Evolutionary conservation across 805 yeast species (phyloP).

Genomic region (Saccharomycopsis fibuligera): DNA sequence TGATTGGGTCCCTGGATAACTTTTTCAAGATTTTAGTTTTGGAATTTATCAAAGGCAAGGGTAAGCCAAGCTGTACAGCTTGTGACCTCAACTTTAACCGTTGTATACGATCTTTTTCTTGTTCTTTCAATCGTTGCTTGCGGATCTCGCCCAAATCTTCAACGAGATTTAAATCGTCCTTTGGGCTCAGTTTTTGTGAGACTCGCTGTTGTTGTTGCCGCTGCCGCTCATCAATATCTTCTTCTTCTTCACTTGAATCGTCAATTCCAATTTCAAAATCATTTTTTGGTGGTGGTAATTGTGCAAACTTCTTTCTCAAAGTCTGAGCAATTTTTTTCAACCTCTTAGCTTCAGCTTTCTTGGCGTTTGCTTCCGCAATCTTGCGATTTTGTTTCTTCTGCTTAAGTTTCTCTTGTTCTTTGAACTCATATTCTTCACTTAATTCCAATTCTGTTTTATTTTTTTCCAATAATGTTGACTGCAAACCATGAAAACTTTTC

Average conservation of each 20-base stretch:
- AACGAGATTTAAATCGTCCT: too few relatives aligned
- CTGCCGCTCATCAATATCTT: too few relatives aligned
- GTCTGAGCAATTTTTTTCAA: not conserved
- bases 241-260: slow-evolving; percentile 28
- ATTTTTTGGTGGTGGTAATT: slow-evolving; percentile 38
- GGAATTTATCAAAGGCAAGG: slow-evolving; percentile 31
- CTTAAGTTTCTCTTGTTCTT: not conserved
- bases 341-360: not conserved
- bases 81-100: slow-evolving; percentile 34
- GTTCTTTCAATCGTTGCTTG: slow-evolving; percentile 22
- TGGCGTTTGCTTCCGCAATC: not conserved
- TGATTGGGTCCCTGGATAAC: not conserved
- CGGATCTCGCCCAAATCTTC: slow-evolving; percentile 19
- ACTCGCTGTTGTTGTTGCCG: not conserved
- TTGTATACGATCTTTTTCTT: slow-evolving; percentile 5
- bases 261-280: slow-evolving; percentile 38
- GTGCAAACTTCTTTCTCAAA: slow-evolving; percentile 25
- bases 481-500: slow-evolving; percentile 3
- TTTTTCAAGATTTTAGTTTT: slow-evolving; percentile 1
- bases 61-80: slow-evolving; percentile 40
- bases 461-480: slow-evolving; percentile 6
- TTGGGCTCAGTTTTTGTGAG: too few relatives aligned
- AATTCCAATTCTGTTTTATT: not conserved
- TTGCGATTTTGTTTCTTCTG: not conserved
- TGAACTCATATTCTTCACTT: not conserved